Conservation (phyloP, 768 basidiomycete species). For the Suillus variegatus region DNA sequence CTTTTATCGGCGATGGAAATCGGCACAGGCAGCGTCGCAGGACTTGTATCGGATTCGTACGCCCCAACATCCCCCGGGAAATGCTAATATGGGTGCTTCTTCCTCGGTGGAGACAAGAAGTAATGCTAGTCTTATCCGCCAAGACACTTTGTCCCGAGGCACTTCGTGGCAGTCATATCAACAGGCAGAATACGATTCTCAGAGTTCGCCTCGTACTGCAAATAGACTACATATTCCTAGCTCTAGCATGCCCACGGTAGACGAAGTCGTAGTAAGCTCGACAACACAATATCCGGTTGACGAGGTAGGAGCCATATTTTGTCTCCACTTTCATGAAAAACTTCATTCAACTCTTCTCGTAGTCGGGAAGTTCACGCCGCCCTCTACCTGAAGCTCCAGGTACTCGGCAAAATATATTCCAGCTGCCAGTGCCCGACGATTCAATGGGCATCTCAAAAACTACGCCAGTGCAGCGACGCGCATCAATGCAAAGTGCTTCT, state of each 20-base stretch:
- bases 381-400: conserved; percentile 28
- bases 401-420: conserved; percentile 9
- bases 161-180: conserved; percentile 14
- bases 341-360: not conserved
- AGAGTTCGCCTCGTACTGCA: conserved; percentile 1
- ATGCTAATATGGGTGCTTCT: conserved; percentile 16
- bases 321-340: not conserved
- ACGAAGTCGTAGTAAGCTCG: conserved; percentile 6
- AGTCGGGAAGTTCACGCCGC: conserved; percentile 15
- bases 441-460: not conserved
- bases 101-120: conserved; percentile 24
- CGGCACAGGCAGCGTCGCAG: conserved; percentile 16
- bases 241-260: conserved; percentile 10
- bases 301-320: conserved; percentile 17
- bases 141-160: conserved; percentile 5
- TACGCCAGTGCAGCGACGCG: conserved; percentile 6
- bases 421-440: conserved; percentile 2
- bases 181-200: conserved; percentile 4
- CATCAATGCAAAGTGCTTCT: conserved; percentile 16
- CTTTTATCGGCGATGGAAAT: conserved; percentile 33
- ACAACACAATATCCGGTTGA: conserved; percentile 10
- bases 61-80: conserved; percentile 8
- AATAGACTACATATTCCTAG: not conserved
- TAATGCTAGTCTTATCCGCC: conserved; percentile 11
- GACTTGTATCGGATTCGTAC: conserved; percentile 16